Conservation (phyloP, 306 rosid genomes). For the Amphicarpaea edgeworthii region DNA sequence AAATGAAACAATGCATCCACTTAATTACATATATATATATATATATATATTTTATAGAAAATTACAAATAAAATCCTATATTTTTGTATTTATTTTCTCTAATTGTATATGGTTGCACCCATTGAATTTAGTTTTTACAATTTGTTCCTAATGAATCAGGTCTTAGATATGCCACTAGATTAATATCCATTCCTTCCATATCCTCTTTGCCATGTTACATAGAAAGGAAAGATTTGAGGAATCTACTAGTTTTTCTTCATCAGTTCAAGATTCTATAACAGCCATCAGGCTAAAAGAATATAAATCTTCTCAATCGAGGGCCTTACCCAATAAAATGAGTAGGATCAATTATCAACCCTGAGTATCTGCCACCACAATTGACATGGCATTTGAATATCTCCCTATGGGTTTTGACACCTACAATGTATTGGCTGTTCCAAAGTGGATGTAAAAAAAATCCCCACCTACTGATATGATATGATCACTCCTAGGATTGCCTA, state of each 20-base stretch:
- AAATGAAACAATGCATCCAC: too few relatives aligned
- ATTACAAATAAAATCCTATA: too few relatives aligned
- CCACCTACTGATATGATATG: constrained; percentile 10
- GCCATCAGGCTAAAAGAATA: constrained; percentile 28
- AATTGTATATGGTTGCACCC: too few relatives aligned
- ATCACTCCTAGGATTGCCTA: too few relatives aligned
- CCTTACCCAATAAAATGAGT: constrained; percentile 28
- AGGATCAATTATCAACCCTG: constrained; percentile 13
- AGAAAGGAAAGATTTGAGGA: neutral
- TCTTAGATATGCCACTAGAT: too few relatives aligned
- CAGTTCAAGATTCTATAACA: constrained; percentile 31
- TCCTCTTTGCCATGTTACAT: constrained; percentile 22
- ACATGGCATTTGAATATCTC: constrained; percentile 21
- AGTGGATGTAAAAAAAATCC: constrained; percentile 29
- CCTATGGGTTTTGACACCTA: neutral
- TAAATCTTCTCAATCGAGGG: neutral
- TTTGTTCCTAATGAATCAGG: too few relatives aligned
- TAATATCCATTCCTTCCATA: too few relatives aligned
- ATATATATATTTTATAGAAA: too few relatives aligned
- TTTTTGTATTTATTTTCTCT: too few relatives aligned
- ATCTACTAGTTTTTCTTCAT: neutral
- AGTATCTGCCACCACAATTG: constrained; percentile 31
- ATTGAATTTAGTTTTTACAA: too few relatives aligned
- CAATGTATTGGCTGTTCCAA: constrained; percentile 33
- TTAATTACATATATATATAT: too few relatives aligned